These are phyloP conservation scores for Exsudoporus floridanus DNA, from an alignment of 1,284 basidiomycete genomes.

Conservation along the genomic window DNA sequence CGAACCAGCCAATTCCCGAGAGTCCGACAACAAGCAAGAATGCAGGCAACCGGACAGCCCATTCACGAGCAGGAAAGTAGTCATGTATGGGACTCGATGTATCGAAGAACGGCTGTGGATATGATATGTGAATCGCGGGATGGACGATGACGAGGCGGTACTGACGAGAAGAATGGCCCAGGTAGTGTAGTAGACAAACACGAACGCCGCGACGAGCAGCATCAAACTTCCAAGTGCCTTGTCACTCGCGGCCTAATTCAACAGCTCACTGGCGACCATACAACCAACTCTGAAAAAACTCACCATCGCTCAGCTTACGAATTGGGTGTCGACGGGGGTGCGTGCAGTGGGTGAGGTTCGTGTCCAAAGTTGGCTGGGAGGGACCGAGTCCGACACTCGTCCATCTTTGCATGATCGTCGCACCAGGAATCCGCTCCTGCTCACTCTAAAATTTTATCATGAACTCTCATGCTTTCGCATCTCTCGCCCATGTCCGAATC, in stretches of 20 bases:
- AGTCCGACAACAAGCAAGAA: slow-evolving; percentile 79
- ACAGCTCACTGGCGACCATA: slow-evolving; percentile 9
- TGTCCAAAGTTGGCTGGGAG: slow-evolving; percentile 21
- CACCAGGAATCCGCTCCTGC: background rate
- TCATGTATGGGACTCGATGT: slow-evolving; percentile 67
- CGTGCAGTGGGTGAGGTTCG: slow-evolving; percentile 11
- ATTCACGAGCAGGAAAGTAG: slow-evolving; percentile 85
- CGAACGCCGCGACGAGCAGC: slow-evolving; percentile 72
- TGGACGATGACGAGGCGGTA: slow-evolving; percentile 12
- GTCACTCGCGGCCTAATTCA: slow-evolving; percentile 70
- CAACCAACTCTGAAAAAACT: slow-evolving; percentile 11
- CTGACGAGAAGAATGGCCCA: slow-evolving; percentile 87
- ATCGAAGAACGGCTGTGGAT: slow-evolving; percentile 79
- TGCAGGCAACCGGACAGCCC: slow-evolving; percentile 86
- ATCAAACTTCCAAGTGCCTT: slow-evolving; percentile 77
- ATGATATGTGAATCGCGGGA: slow-evolving; percentile 5
- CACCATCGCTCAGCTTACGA: slow-evolving; percentile 23
- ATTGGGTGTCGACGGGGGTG: background rate
- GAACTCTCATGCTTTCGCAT: slow-evolving; percentile 61
- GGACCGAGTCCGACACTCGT: background rate
- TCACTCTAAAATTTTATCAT: slow-evolving; percentile 12
- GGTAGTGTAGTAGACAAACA: slow-evolving; percentile 87
- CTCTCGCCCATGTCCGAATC: slow-evolving; percentile 74
- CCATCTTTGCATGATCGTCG: slow-evolving; percentile 7
- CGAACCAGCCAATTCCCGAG: slow-evolving; percentile 73